Percentiles rank a stretch among this genome's conserved stretches.
phyloP scores from a whole-genome alignment of 495 filamentous ascomycete species.

The Aspergillus kassunensis region DNA sequence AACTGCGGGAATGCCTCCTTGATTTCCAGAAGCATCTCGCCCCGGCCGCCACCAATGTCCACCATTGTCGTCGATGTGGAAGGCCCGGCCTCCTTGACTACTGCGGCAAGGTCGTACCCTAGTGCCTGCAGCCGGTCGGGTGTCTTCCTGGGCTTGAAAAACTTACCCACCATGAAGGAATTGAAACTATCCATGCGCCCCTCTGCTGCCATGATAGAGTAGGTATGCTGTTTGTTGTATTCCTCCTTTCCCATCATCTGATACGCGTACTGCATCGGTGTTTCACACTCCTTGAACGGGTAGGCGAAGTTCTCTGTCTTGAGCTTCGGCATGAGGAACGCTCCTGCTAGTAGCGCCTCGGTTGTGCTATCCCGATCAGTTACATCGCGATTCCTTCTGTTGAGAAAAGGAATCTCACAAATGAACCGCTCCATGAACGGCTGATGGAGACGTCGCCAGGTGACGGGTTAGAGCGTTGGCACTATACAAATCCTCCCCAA shows the following conservation, averaged over 20 bases:
- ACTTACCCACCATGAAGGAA: slow-evolving; percentile 40
- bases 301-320: slow-evolving; percentile 31
- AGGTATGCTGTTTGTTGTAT: slow-evolving; percentile 30
- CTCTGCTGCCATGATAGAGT: slow-evolving; percentile 34
- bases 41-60: slow-evolving; percentile 52
- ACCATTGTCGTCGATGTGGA: slow-evolving; percentile 36
- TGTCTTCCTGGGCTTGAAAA: slow-evolving; percentile 26
- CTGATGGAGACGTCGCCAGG: slow-evolving; percentile 31
- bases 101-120: slow-evolving; percentile 27
- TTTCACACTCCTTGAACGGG: slow-evolving; percentile 31
- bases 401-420: slow-evolving; percentile 26
- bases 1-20: slow-evolving; percentile 36
- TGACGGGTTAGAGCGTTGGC: slow-evolving; percentile 35
- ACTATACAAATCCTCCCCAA: slow-evolving; percentile 23
- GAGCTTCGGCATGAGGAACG: slow-evolving; percentile 37
- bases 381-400: no score
- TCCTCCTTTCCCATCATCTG: slow-evolving; percentile 28
- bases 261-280: slow-evolving; percentile 35
- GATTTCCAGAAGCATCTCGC: slow-evolving; percentile 48
- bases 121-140: slow-evolving; percentile 24
- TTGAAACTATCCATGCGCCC: slow-evolving; percentile 43
- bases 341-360: slow-evolving; percentile 31
- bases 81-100: background rate
- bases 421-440: slow-evolving; percentile 36
- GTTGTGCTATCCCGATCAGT: slow-evolving; percentile 23